Evolutionary conservation across 768 basidiomycete species (phyloP), one percentile per base, ranked within the genome.

Genomic region (Kondoa malvinella): DNA sequence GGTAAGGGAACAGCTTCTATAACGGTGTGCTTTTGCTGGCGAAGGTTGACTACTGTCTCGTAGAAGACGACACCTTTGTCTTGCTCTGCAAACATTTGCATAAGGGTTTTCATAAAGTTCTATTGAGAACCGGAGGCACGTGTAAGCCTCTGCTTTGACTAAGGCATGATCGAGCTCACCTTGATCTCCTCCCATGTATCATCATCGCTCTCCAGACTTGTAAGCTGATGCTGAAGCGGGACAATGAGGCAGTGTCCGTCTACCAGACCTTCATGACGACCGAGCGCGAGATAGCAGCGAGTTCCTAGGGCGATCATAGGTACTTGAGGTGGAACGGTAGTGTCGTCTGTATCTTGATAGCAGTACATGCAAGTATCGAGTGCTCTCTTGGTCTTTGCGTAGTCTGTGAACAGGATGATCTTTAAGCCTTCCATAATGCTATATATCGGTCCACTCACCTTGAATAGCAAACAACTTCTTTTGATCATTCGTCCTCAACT

Each of bases 101-200:
- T 96, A 21, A 99, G 80, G 70, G 89, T 92, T 79, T 99, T 99
- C 84, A 85, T 85, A 74, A 84, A 85, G 74, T 85, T 85, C 84
- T 85, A 73, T n/a, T n/a, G 60, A 17, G 1, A 4, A 27, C 3
- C 8, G 30, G 21, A 25, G 33, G 17, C 61, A 21, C 0, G 29
- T 15, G 26, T 4, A 17, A 31, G 25, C 50, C n/a, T 67, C 32
- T 2, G 26, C n/a, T n/a, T n/a, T n/a, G 2, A 1, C 8, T 0
- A 3, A 31, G 61, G 31, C 2, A 25, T 34, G 1, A 57, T 4
- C 31, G 21, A 26, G 73, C 86, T 66, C 74, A 94, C 94, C 78
- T 83, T 82, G 68, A 91, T 85, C 82, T 97, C 94, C 70, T 97
- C 94, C 94, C 94, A 99, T 27, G 92, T 87, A 73, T 99, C 94